Percentiles rank a stretch among this genome's conserved stretches.
Evolutionary conservation across 768 basidiomycete species (phyloP).

Genomic region (Infundibulicybe gibba): DNA sequence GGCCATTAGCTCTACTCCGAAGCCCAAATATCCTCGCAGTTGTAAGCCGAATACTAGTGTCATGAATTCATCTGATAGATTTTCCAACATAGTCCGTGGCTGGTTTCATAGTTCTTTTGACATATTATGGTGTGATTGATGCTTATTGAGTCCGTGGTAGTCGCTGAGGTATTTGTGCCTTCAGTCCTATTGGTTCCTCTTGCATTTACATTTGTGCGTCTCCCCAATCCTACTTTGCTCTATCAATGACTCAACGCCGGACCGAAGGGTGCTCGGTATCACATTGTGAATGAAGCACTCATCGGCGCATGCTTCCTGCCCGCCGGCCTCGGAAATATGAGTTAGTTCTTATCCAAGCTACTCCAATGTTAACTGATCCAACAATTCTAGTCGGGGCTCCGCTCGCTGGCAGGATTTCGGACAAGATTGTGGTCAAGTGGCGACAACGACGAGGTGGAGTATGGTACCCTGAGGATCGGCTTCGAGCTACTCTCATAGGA

Average conservation of each 20-base stretch:
- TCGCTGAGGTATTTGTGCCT: not conserved
- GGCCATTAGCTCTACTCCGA: slow-evolving; percentile 45
- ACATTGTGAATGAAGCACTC: not conserved
- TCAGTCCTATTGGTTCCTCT: not conserved
- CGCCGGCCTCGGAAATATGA: not conserved
- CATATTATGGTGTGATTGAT: not conserved
- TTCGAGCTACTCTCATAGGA: slow-evolving; percentile 36
- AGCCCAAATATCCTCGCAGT: slow-evolving; percentile 57
- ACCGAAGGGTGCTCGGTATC: not conserved
- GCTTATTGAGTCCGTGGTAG: not conserved
- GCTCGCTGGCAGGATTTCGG: slow-evolving; percentile 42
- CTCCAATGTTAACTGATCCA: not conserved
- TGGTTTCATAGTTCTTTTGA: not conserved
- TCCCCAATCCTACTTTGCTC: not conserved
- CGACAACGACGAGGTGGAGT: slow-evolving; percentile 33
- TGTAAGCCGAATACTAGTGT: slow-evolving; percentile 27
- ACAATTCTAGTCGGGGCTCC: slow-evolving; percentile 40
- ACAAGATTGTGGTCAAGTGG: slow-evolving; percentile 33
- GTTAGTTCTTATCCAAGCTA: not conserved
- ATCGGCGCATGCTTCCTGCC: not conserved
- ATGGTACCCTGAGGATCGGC: slow-evolving; percentile 52
- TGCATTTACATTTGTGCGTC: not conserved
- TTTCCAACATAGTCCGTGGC: not conserved
- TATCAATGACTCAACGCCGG: not conserved
- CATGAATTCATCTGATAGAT: too few species aligned